Base-by-base conservation (phyloP, 2,329 filamentous ascomycete species). In the Aspergillus sp. region DNA sequence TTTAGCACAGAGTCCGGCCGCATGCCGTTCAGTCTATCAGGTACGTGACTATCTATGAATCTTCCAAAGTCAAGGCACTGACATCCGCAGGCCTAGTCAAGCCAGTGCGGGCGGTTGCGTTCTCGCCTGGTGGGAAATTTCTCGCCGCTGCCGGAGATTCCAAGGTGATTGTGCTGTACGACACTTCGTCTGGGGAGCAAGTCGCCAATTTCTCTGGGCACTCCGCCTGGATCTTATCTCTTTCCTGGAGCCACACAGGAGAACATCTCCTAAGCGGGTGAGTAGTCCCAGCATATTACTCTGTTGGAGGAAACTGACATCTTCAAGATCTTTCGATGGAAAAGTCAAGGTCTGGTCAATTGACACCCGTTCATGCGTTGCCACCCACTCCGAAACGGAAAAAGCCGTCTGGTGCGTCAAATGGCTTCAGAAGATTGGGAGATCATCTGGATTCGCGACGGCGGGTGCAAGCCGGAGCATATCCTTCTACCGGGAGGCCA, bases 321-420 rank as follows among this genome's bases (percentile, higher is more conserved):
- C 30, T 42, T 4, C 20, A 52, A 83, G 81, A 45, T 85, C 88
- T 1, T 90, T 95, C 70, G 92, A 97, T 66, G 93, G 94, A 35
- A 96, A 95, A 72, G 90, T 89, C 55, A 96, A 96, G 73, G 89
- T 97, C 26, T 99, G 94, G 94, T 93, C 90, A 26, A 83, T 96
- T 53, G 91, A 96, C 63, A 83, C 86, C 32, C 82, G 85, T 51
- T 80, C 81, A 4, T 97, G 94, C 67, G 94, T 99, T 42, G 91
- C 93, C 11, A 99, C 94, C 9, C 90, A 96, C 68, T 92, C 87
- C 52, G 92, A 97, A 75, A 91, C 89, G 5, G 92, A 93, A 58
- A 88, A 89, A 72, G 82, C 86, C 0, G 68, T 97, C 2, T 96
- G 92, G 88, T 83, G 84, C 50, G 89, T 92, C 24, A 87, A 84